A percentile compares a stretch with the other conserved stretches of the same genome.
These are phyloP conservation scores for Talaromyces stipitatus DNA, from an alignment of 495 filamentous ascomycete genomes.

Conservation along the genomic window DNA sequence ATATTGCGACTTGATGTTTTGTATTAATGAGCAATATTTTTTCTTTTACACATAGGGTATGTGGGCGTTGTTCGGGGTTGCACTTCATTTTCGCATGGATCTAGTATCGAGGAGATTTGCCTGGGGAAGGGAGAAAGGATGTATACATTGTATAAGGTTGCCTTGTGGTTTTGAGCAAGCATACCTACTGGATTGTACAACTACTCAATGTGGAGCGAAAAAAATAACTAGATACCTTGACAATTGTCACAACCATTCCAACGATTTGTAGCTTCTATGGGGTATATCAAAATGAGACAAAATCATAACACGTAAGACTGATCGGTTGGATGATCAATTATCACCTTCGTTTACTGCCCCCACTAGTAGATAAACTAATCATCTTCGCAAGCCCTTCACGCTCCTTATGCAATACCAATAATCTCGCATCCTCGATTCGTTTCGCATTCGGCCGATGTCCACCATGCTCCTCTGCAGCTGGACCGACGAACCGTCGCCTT, in stretches of 20 bases:
- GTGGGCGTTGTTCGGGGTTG: neutral
- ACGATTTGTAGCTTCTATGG: neutral
- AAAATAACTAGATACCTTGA: neutral
- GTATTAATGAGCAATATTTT: neutral
- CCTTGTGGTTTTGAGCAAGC: neutral
- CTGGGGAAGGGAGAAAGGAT: neutral
- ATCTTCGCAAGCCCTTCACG: slow-evolving; percentile 32
- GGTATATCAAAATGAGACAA: slow-evolving; percentile 1
- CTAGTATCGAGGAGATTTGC: neutral
- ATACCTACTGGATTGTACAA: neutral
- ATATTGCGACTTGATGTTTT: neutral
- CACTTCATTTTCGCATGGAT: neutral
- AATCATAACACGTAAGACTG: slow-evolving; percentile 5
- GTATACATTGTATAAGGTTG: neutral
- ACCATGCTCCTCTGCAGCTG: slow-evolving; percentile 16
- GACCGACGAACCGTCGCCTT: slow-evolving; percentile 19
- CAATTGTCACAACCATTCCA: neutral
- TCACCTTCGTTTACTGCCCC: slow-evolving; percentile 23
- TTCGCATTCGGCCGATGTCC: slow-evolving; percentile 23
- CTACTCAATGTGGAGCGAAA: neutral
- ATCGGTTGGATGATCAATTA: neutral
- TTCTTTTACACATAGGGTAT: neutral
- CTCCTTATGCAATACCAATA: slow-evolving; percentile 38
- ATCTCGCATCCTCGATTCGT: slow-evolving; percentile 38
- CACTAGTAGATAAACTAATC: slow-evolving; percentile 22